Evolutionary conservation across 2,329 filamentous ascomycete genomes (phyloP).

Genomic region (Fusarium nelsonii): DNA sequence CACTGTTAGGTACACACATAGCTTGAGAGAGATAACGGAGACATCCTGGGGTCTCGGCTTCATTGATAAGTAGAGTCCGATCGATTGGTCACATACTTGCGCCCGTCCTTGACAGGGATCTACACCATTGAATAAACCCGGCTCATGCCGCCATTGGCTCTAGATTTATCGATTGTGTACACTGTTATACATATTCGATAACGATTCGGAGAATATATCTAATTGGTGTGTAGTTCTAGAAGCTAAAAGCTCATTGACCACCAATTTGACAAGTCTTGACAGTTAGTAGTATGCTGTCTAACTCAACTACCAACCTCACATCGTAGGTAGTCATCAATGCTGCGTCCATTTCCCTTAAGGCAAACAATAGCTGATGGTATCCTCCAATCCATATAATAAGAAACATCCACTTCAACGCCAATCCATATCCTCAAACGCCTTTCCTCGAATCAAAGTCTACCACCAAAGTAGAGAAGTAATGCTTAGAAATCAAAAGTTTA

Average conservation of each 20-base stretch:
- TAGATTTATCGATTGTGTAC: conserved; percentile 7
- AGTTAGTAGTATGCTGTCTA: background rate
- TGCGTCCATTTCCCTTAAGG: background rate
- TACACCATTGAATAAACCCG: conserved; percentile 19
- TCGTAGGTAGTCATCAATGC: background rate
- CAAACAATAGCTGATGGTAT: conserved; percentile 24
- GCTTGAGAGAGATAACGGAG: conserved; percentile 27
- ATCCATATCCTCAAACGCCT: conserved; percentile 33
- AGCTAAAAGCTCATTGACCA: background rate
- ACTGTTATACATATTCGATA: conserved; percentile 27
- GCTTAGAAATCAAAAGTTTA: conserved; percentile 3
- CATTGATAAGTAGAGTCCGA: conserved; percentile 26
- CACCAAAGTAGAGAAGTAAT: background rate
- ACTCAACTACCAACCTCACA: background rate
- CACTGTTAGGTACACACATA: conserved; percentile 7
- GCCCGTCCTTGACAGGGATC: conserved; percentile 19
- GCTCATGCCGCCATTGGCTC: conserved; percentile 17
- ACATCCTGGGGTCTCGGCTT: conserved; percentile 18
- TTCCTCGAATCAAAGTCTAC: conserved; percentile 17
- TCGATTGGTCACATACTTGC: conserved; percentile 26
- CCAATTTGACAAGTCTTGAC: background rate
- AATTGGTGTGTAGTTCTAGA: background rate
- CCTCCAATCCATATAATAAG: conserved; percentile 19
- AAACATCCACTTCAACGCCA: conserved; percentile 21
- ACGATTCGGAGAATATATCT: background rate